phyloP scores from a whole-genome alignment of 1,139 yeast species.

The Diutina mesorugosa region DNA sequence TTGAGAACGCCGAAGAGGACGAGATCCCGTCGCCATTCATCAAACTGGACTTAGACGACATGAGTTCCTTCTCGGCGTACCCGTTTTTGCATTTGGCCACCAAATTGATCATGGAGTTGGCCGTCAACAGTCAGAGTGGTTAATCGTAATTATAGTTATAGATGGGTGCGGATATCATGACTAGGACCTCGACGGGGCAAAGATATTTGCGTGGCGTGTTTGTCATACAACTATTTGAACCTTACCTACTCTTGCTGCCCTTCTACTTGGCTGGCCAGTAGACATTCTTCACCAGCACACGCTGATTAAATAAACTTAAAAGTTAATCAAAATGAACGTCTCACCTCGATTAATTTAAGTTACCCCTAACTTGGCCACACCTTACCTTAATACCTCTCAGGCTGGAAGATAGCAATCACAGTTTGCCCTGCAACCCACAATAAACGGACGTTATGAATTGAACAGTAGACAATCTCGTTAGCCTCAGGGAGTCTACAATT shows the following conservation, averaged over 20 bases:
- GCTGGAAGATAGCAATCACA: no score
- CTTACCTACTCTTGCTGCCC: not conserved
- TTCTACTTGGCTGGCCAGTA: not conserved
- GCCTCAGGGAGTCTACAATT: no score
- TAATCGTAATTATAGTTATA: not conserved
- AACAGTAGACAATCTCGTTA: no score
- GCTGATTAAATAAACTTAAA: not conserved
- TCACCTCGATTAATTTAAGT: no score
- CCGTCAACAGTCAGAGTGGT: conserved; percentile 61
- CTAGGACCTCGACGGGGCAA: not conserved
- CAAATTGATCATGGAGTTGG: conserved; percentile 86
- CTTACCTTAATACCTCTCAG: no score
- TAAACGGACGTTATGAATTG: no score
- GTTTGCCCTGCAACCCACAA: no score
- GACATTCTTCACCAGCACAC: not conserved
- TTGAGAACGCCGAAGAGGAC: conserved; percentile 11
- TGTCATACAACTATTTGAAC: not conserved
- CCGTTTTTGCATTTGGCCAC: conserved; percentile 92
- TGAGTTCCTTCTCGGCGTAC: conserved; percentile 80
- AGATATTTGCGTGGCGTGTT: not conserved
- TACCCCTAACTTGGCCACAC: no score
- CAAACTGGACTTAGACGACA: conserved; percentile 45
- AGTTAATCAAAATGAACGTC: not conserved
- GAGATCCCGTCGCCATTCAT: conserved; percentile 8
- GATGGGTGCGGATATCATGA: not conserved